A percentile compares a stretch with the other conserved stretches of the same genome.
Conservation (phyloP, 129 eudicot genomes). For the Flaveria brownii region DNA sequence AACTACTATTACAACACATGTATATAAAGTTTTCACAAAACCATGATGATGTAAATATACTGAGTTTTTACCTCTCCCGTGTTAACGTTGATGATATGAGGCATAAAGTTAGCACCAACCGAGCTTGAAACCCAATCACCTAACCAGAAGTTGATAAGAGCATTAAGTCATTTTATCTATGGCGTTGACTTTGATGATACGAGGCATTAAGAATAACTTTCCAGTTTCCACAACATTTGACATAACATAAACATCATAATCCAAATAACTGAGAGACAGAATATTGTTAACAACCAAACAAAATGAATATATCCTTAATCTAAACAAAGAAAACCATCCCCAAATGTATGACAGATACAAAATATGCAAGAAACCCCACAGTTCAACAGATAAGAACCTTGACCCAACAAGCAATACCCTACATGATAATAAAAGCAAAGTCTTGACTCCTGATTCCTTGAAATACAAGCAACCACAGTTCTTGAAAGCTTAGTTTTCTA, state of each 20-base stretch:
- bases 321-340: slow-evolving; percentile 10
- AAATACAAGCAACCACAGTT: slow-evolving; percentile 19
- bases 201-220: not conserved
- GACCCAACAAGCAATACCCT: slow-evolving; percentile 45
- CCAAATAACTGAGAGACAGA: not conserved
- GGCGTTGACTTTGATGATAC: not conserved
- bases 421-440: slow-evolving; percentile 43
- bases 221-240: not conserved
- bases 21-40: not conserved
- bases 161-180: not conserved
- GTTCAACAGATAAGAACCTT: slow-evolving; percentile 33
- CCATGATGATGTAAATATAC: not conserved
- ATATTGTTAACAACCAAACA: not conserved
- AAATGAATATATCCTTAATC: not conserved
- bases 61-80: slow-evolving; percentile 74
- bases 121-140: slow-evolving; percentile 83
- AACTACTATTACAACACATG: not conserved
- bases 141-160: slow-evolving; percentile 14
- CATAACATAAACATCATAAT: not conserved
- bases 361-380: slow-evolving; percentile 39
- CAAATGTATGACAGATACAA: slow-evolving; percentile 23
- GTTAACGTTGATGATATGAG: slow-evolving; percentile 81
- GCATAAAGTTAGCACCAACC: slow-evolving; percentile 76
- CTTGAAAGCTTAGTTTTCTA: slow-evolving; percentile 16
- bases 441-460: slow-evolving; percentile 31